Evolutionary conservation across 129 eudicot species (phyloP), one percentile per base, ranked within the genome.

Genomic region (Artemisia annua): DNA sequence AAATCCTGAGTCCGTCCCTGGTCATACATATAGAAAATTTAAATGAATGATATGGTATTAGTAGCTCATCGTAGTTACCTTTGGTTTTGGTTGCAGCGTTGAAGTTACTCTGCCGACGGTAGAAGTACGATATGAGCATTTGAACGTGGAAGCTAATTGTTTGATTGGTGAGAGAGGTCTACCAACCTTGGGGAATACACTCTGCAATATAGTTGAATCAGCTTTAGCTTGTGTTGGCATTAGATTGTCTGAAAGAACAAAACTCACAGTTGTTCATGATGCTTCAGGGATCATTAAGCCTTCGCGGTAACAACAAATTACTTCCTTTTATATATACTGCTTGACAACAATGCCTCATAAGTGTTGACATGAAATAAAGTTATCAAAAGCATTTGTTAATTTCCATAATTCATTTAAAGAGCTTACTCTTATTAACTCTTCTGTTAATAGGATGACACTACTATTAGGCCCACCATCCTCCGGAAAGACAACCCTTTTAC

Each of bases 391-490:
- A 39, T 39, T 39, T 60, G 26, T 26, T 22, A 9, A 26, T 60
- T 10, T 59, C 12, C 28, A 24, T 59, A 20, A 15, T 59, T n/a
- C 3, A 14, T 59, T 59, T 20, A 12, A 11, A 60, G 44, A 26
- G 66, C 7, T 26, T 60, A 60, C 4, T 12, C 24, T 54, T 54
- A 54, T 18, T n/a, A 17, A 14, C 17, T 17, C 16, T 28, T 11
- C n/a, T 30, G 49, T 26, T 51, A 49, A 72, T 71, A 86, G 91
- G 70, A 86, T 86, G 87, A 63, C 83, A 69, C 83, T 86, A 35
- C 48, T 83, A 46, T 75, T 86, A 65, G 91, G 91, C 39, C 91
- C 91, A 30, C 91, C 91, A 16, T 83, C 91, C 30, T 86, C 91
- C 2, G 91, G 91, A 63, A 86, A 86, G 75, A 86, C 91, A 28